Percentiles rank a stretch among this genome's conserved stretches.
phyloP scores from a whole-genome alignment of 192 early-diverging fungal species.

The Phlyctochytrium planicorne region DNA sequence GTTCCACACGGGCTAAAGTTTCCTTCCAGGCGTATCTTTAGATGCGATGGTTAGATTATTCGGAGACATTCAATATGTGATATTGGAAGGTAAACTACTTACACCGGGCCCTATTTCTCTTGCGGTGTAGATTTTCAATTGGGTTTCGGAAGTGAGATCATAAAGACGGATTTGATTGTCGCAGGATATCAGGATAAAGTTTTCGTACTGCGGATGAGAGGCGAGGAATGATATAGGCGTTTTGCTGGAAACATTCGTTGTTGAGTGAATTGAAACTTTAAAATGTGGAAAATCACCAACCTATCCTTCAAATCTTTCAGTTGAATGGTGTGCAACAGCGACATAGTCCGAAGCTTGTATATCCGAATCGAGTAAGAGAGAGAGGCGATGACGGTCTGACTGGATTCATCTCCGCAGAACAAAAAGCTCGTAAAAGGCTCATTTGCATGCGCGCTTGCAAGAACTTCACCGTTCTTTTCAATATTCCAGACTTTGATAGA shows the following conservation, averaged over 20 bases:
- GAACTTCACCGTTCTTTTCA: constrained; percentile 17
- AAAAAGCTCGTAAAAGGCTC: constrained; percentile 60
- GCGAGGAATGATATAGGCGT: constrained; percentile 44
- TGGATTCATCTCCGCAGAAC: constrained; percentile 40
- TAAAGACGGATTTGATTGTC: constrained; percentile 54
- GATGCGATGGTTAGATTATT: background rate
- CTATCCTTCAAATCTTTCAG: constrained; percentile 37
- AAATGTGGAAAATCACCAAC: constrained; percentile 7
- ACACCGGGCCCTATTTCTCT: constrained; percentile 40
- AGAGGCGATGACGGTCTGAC: constrained; percentile 45
- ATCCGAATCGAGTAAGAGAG: constrained; percentile 49
- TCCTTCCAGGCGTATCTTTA: constrained; percentile 44
- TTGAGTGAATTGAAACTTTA: constrained; percentile 3
- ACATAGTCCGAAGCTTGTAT: constrained; percentile 50
- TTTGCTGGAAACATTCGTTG: constrained; percentile 29
- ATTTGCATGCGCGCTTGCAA: constrained; percentile 51
- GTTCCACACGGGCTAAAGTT: constrained; percentile 51
- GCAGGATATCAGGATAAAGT: constrained; percentile 50
- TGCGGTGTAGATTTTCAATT: constrained; percentile 41
- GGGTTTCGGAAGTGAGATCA: constrained; percentile 40
- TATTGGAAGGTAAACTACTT: too few species aligned
- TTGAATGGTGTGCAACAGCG: constrained; percentile 44
- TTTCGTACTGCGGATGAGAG: constrained; percentile 47
- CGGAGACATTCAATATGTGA: too few species aligned
- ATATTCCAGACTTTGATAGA: constrained; percentile 49